Conservation (phyloP, 192 early-diverging fungal species). For the Rhizophagus sp. region DNA sequence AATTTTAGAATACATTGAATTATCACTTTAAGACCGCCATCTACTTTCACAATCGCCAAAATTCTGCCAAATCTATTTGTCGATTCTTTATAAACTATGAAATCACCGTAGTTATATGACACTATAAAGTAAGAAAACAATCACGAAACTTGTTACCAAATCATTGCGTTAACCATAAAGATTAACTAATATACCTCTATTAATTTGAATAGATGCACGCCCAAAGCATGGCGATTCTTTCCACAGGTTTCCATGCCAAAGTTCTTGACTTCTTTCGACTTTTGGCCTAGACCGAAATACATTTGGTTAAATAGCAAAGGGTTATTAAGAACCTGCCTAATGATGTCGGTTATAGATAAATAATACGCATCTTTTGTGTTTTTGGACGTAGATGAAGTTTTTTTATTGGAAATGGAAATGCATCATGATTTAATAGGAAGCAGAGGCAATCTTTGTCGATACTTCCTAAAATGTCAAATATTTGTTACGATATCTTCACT, state of each 20-base stretch:
- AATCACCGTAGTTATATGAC: not conserved
- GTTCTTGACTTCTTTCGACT: not conserved
- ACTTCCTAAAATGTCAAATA: too few relatives aligned
- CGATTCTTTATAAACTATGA: not conserved
- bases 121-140: too few relatives aligned
- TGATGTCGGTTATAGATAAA: not conserved
- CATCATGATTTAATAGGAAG: too few relatives aligned
- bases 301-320: not conserved
- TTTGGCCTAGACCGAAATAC: not conserved
- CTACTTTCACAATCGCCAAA: not conserved
- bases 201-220: too few relatives aligned
- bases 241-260: constrained; percentile 4
- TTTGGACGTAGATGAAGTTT: not conserved
- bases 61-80: not conserved
- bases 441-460: too few relatives aligned
- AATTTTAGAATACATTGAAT: not conserved
- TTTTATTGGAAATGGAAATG: not conserved
- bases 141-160: too few relatives aligned
- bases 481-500: too few relatives aligned
- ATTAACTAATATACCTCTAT: too few relatives aligned
- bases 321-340: not conserved
- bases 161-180: too few relatives aligned
- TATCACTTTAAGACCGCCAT: not conserved
- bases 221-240: constrained; percentile 5
- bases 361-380: not conserved